Evolutionary conservation across 805 yeast genomes (phyloP), one percentile per base, ranked within the genome.

Genomic region (Brettanomyces bruxellensis): DNA sequence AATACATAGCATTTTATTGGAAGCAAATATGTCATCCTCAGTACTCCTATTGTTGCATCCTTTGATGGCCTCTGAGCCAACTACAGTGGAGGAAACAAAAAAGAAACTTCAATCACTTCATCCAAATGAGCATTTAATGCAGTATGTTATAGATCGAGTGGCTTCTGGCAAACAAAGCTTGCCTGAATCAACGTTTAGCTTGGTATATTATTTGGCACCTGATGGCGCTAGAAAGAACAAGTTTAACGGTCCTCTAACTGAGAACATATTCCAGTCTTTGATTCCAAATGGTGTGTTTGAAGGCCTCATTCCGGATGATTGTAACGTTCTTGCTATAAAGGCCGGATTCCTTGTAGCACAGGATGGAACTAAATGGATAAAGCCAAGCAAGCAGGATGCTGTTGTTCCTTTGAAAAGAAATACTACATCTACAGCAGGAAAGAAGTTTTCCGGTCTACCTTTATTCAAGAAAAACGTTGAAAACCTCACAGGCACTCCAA

Each of bases 31-130:
- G 51, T 34, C 50, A 30, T 40, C 42, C 25, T 43, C 51, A 4
- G 55, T 62, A 22, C 62, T 81, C 46, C 61, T 81, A 25, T 66
- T 82, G 43, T 69, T 82, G 45, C 88, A 82, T 56, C 88, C 88
- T 18, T 81, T 85, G 6, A 72, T 77, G 42, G 85, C 81, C 11
- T 75, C 82, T 0, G 72, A 74, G 37, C 82, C 80, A 40, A 66
- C 60, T 4, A 45, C 65, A 18, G 77, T 81, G 18, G 71, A 66
- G 41, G 36, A 50, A 1, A 60, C 66, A 38, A 77, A 78, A 59
- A 48, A 50, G 12, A 48, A 54, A 14, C 56, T 73, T 37, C 43
- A 48, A 14, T 25, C 45, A 4, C 51, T 63, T 34, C 53, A 54
- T 43, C 62, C 69, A 4, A 60, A 58, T 25, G 56, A 68, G 7